Evolutionary conservation across 2,329 filamentous ascomycete genomes (phyloP).

Genomic region (Fusarium armeniacum): DNA sequence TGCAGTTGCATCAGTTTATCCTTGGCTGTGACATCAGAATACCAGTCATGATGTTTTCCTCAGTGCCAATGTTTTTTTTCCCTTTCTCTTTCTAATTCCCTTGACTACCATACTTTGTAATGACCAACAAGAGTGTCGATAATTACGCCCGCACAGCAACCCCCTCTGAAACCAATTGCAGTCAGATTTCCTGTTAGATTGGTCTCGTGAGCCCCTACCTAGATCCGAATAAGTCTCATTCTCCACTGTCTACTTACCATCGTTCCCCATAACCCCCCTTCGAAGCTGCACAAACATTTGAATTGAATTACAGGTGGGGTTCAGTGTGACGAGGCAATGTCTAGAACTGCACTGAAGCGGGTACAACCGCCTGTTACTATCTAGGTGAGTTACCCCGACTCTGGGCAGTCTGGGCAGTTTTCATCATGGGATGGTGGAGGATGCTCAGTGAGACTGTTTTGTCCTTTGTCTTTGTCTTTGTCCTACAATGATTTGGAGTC

Average conservation of each 20-base stretch:
- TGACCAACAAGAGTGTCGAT: slow-evolving; percentile 1
- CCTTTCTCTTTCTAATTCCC: slow-evolving; percentile 9
- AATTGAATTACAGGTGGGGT: slow-evolving; percentile 38
- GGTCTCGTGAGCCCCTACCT: slow-evolving; percentile 35
- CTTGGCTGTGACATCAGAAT: slow-evolving; percentile 16
- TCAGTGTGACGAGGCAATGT: slow-evolving; percentile 31
- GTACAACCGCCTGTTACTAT: slow-evolving; percentile 24
- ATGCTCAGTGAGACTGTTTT: slow-evolving; percentile 5
- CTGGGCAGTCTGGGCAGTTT: background rate
- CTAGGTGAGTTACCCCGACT: slow-evolving; percentile 3
- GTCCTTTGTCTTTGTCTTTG: slow-evolving; percentile 1
- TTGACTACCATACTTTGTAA: background rate
- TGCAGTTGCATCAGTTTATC: background rate
- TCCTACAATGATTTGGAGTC: slow-evolving; percentile 8
- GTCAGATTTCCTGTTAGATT: slow-evolving; percentile 14
- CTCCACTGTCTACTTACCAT: slow-evolving; percentile 27
- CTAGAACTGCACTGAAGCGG: slow-evolving; percentile 26
- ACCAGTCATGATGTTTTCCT: slow-evolving; percentile 4
- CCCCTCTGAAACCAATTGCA: slow-evolving; percentile 3
- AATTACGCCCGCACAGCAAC: slow-evolving; percentile 22
- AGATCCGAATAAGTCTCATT: slow-evolving; percentile 12
- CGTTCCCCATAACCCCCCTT: slow-evolving; percentile 16
- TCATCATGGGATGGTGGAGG: slow-evolving; percentile 6
- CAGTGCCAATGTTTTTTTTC: background rate
- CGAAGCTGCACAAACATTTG: slow-evolving; percentile 17